Conservation (phyloP, 2,329 filamentous ascomycete genomes). For the Reticulascus tulasneorum region DNA sequence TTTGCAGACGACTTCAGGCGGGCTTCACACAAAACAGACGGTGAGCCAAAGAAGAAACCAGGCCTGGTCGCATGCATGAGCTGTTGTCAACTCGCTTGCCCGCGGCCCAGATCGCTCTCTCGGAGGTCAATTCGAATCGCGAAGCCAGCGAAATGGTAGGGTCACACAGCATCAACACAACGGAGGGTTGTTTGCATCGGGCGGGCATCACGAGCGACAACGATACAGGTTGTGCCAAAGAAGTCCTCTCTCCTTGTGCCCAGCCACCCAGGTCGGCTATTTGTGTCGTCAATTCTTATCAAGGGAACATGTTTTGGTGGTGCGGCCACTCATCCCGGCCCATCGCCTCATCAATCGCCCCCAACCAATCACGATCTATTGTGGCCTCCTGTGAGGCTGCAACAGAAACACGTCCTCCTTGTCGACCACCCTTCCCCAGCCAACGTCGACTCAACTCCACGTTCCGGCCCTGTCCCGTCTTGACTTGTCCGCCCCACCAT, state of each 20-base stretch:
- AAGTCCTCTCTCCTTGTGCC: not conserved
- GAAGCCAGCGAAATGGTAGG: too few species aligned
- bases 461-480: conserved; percentile 5
- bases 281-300: conserved; percentile 7
- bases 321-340: conserved; percentile 16
- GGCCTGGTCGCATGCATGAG: too few species aligned
- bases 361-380: conserved; percentile 23
- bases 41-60: too few species aligned
- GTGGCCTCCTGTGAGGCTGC: conserved; percentile 22
- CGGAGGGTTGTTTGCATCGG: not conserved
- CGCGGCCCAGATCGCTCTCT: too few species aligned
- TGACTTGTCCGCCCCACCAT: not conserved
- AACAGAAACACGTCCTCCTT: conserved; percentile 23
- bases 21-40: too few species aligned
- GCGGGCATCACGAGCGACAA: not conserved
- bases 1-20: too few species aligned
- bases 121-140: too few species aligned
- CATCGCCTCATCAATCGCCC: conserved; percentile 16
- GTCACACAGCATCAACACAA: conserved; percentile 6
- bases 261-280: not conserved
- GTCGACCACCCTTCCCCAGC: conserved; percentile 13
- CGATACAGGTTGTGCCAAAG: conserved; percentile 7
- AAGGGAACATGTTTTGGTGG: conserved; percentile 1
- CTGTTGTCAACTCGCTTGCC: too few species aligned
- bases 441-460: conserved; percentile 7